Evolutionary conservation across 805 yeast species (phyloP).

Genomic region (Zygotorulaspora florentina): DNA sequence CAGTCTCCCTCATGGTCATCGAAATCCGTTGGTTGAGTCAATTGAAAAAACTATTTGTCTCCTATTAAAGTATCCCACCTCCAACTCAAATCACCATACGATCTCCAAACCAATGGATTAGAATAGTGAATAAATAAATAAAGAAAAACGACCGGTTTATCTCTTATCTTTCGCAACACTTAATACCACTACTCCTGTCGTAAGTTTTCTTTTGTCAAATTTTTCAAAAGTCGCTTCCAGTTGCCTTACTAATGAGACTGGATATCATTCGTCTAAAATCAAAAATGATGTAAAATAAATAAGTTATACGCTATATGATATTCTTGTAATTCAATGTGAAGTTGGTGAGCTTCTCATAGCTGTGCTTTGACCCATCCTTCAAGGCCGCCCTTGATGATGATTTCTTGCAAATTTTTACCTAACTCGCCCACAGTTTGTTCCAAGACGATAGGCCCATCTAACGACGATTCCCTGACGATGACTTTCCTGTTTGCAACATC

Average conservation of each 20-base stretch:
- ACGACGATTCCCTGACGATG: conserved; percentile 60
- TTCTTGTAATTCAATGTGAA: not conserved
- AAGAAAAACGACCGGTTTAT: not conserved
- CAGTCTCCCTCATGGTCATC: conserved; percentile 21
- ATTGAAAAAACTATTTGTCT: not conserved
- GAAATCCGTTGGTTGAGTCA: not conserved
- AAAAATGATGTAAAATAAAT: not conserved
- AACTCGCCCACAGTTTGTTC: conserved; percentile 91
- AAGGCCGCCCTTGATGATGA: conserved; percentile 93
- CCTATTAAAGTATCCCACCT: not conserved
- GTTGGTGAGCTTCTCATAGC: not conserved
- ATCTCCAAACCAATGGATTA: not conserved
- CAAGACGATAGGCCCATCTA: conserved; percentile 52
- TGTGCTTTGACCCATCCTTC: conserved; percentile 96
- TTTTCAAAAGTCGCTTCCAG: not conserved
- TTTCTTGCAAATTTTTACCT: conserved; percentile 93
- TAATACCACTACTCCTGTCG: not conserved
- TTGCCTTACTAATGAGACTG: not conserved
- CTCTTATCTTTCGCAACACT: not conserved
- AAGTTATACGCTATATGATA: not conserved
- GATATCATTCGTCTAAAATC: not conserved
- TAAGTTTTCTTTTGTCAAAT: not conserved
- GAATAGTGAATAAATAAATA: not conserved
- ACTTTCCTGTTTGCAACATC: conserved; percentile 85
- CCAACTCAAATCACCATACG: not conserved